Evolutionary conservation across 306 rosid genomes (phyloP).

Genomic region (Albizia julibrissin): DNA sequence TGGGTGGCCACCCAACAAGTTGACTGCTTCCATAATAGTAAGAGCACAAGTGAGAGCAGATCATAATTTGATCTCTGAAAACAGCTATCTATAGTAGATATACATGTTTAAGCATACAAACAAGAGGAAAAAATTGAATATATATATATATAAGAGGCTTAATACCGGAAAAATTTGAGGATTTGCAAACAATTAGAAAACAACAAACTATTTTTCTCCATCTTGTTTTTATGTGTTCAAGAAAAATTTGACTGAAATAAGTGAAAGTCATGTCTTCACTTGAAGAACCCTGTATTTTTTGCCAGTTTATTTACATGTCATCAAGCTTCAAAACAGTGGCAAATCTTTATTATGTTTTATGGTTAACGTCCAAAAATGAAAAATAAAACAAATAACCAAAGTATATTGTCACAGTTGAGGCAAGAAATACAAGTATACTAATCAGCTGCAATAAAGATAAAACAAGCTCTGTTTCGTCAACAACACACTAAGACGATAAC

Average conservation of each 20-base stretch:
- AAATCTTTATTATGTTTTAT: background rate
- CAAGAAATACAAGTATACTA: background rate
- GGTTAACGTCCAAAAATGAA: background rate
- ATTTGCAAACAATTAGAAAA: background rate
- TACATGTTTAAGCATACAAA: background rate
- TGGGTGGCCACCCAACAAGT: slow-evolving; percentile 82
- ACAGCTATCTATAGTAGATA: background rate
- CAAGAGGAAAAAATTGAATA: background rate
- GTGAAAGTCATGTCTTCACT: background rate
- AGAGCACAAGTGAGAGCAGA: background rate
- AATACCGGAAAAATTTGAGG: background rate
- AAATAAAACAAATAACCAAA: background rate
- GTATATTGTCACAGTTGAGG: background rate
- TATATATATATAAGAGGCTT: background rate
- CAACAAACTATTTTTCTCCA: background rate
- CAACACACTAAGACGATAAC: background rate
- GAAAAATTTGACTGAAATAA: background rate
- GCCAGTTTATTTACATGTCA: background rate
- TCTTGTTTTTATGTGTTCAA: background rate
- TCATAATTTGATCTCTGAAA: background rate
- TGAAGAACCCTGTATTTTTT: background rate
- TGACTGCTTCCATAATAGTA: slow-evolving; percentile 49
- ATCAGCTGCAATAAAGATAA: background rate
- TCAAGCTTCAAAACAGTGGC: background rate
- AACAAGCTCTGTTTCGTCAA: background rate